Evolutionary conservation across 805 yeast species (phyloP).

Genomic region (Clavispora fructus): DNA sequence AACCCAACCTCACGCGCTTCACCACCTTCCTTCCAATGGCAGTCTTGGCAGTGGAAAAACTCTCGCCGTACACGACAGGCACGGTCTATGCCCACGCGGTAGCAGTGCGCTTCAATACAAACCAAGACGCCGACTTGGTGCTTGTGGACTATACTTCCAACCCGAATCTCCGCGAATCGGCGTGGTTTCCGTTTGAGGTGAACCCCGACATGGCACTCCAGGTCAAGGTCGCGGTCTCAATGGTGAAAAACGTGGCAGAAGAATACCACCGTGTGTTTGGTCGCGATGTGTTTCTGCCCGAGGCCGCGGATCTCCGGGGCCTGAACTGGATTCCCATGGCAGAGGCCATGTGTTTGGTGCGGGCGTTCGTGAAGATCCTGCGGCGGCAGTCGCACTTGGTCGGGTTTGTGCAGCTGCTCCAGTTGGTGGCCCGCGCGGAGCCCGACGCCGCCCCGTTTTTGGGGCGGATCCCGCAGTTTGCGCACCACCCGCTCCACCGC

Average conservation of each 20-base stretch:
- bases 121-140: constrained; percentile 1
- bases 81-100: constrained; percentile 9
- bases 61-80: constrained; percentile 3
- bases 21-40: not conserved
- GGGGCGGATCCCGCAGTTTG: not conserved
- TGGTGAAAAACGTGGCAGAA: constrained; percentile 1
- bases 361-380: constrained; percentile 1
- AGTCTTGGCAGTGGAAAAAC: not conserved
- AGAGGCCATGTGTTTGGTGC: constrained; percentile 6
- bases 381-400: constrained; percentile 1
- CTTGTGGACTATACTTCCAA: constrained; percentile 11
- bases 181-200: not conserved
- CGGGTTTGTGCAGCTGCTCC: constrained; percentile 1
- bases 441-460: not conserved
- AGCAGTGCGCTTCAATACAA: constrained; percentile 10
- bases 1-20: too few relatives aligned
- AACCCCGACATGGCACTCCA: constrained; percentile 1
- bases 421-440: not conserved
- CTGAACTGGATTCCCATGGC: constrained; percentile 7
- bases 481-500: not conserved
- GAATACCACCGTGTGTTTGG: constrained; percentile 4
- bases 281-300: not conserved
- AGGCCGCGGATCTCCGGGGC: constrained; percentile 3
- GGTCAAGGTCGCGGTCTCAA: not conserved
- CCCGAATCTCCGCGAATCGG: not conserved